phyloP scores from a whole-genome alignment of 805 yeast species.

The Wickerhamiella hasegawae region DNA sequence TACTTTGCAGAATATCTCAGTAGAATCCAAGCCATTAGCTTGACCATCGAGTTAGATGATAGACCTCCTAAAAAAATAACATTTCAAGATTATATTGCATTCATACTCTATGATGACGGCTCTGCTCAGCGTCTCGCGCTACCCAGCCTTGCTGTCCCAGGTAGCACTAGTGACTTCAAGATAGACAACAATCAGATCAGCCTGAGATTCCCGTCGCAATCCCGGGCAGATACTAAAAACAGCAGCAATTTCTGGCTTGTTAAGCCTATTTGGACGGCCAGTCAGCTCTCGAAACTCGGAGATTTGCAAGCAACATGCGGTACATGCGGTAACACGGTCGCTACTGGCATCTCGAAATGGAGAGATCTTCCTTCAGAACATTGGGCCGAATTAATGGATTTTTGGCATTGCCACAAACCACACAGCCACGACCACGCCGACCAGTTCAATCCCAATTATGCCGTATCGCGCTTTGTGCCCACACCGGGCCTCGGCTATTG shows the following conservation, averaged over 20 bases:
- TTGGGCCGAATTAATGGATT: constrained; percentile 93
- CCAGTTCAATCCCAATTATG: constrained; percentile 14
- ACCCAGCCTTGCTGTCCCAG: constrained; percentile 1
- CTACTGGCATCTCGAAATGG: constrained; percentile 8
- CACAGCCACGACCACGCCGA: constrained; percentile 6
- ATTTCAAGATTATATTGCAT: constrained; percentile 5
- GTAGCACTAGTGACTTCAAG: background rate
- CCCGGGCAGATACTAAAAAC: background rate
- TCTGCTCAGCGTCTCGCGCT: constrained; percentile 9
- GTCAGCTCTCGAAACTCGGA: constrained; percentile 1
- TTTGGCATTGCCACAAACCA: constrained; percentile 83
- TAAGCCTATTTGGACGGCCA: constrained; percentile 2
- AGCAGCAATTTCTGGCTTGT: constrained; percentile 1
- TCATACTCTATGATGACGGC: constrained; percentile 2
- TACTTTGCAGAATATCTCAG: constrained; percentile 17
- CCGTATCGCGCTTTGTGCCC: constrained; percentile 25
- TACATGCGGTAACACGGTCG: constrained; percentile 4
- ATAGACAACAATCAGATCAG: background rate
- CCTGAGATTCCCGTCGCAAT: background rate
- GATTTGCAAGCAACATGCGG: too few relatives aligned
- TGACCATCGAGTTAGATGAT: constrained; percentile 6
- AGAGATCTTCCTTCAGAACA: constrained; percentile 74
- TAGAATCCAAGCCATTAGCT: constrained; percentile 10
- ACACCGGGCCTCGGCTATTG: constrained; percentile 27
- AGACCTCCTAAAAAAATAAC: background rate